Evolutionary conservation across 306 rosid species (phyloP).

Genomic region (Inga leiocalycina): DNA sequence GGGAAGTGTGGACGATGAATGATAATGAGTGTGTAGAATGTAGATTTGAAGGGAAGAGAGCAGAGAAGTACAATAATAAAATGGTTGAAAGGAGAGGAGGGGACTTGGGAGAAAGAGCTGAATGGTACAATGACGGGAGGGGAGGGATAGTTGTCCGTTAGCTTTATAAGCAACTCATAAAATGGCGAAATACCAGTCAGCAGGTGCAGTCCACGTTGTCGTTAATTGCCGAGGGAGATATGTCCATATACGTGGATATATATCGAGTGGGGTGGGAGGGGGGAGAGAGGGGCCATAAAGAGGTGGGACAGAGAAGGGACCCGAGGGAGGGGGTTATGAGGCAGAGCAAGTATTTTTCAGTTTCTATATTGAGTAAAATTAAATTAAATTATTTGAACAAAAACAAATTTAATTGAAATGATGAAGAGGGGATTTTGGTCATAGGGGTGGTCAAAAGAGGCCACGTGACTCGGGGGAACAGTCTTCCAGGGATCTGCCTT

Average conservation of each 20-base stretch:
- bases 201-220: constrained; percentile 85
- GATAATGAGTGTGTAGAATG: background rate
- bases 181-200: constrained; percentile 82
- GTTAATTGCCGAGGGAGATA: constrained; percentile 55
- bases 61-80: constrained; percentile 40
- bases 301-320: constrained; percentile 20
- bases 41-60: constrained; percentile 18
- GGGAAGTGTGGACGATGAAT: background rate
- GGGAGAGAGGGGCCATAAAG: constrained; percentile 37
- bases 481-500: constrained; percentile 93
- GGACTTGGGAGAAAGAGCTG: constrained; percentile 30
- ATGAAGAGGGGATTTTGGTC: constrained; percentile 39
- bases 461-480: constrained; percentile 97
- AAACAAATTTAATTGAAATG: too few relatives aligned
- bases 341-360: constrained; percentile 18
- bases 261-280: constrained; percentile 19
- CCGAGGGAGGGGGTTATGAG: constrained; percentile 12
- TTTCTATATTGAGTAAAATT: background rate
- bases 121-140: constrained; percentile 30
- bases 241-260: constrained; percentile 28
- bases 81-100: constrained; percentile 40
- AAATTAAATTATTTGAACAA: background rate
- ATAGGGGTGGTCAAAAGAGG: constrained; percentile 80
- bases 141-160: constrained; percentile 50
- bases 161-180: constrained; percentile 55